Evolutionary conservation across 192 early-diverging fungal species (phyloP), one percentile per base, ranked within the genome.

Genomic region (Coemansia sp.): DNA sequence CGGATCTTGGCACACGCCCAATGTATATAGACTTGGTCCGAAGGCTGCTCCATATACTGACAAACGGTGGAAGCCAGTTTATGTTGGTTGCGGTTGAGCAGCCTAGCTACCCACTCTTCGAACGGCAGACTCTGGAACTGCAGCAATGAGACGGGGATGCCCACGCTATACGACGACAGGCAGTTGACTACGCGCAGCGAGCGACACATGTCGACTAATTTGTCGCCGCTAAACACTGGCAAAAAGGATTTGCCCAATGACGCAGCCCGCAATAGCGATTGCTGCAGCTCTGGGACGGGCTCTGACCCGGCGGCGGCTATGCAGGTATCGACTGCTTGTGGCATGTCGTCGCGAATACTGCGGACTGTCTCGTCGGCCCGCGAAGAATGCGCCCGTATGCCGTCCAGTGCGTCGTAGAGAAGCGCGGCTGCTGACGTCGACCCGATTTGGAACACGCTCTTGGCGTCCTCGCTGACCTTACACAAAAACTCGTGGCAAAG

Each of bases 1-100:
- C 91, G 94, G 64, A 95, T 96, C 85, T 98, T 97, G 62, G 93
- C 89, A 66, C 98, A 96, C 1, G 97, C 98, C 98, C 98, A 99
- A 72, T 97, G 93, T 52, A 97, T 91, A 20, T 95, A 78, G 13
- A 98, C 92, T 38, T 92, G 87, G 67, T 95, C 93, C 0, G 87
- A 84, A 16, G 89, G 87, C 57, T 96, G 85, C 20, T 92, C 88
- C 49, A 97, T 72, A 71, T 95, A 97, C 18, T 91, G 91, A 72
- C 94, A 93, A 27, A 98, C 84, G 7, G 89, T 84, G 31, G 95
- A 78, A 0, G 98, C 98, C 36, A 99, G 79, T 20, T 91, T 75
- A 72, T 98, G 94, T 33, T 89, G 87, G 63, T 94, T 88, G 24
- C 95, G 90, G 53, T 92, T 89, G 3, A 95, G 87, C 65, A 99